Conservation (phyloP, 768 basidiomycete genomes). For the Leccinum olivaceopallidum region DNA sequence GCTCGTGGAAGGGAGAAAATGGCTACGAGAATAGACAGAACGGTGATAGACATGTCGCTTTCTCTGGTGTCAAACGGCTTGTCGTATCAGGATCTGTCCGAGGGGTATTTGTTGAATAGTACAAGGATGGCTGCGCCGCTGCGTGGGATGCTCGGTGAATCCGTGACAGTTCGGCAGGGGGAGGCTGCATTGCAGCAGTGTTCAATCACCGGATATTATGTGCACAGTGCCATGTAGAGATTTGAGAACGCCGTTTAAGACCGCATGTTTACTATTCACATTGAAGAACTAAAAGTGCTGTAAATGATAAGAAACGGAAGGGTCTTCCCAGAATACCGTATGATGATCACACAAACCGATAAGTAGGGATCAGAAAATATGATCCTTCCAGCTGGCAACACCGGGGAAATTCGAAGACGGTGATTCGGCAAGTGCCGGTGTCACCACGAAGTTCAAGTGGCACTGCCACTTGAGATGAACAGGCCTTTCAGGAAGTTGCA, state of each 20-base stretch:
- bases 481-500: too few relatives aligned
- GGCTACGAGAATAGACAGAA: slow-evolving; percentile 1
- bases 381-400: background rate
- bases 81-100: background rate
- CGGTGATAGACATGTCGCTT: slow-evolving; percentile 5
- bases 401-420: too few relatives aligned
- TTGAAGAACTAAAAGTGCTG: background rate
- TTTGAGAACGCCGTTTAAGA: background rate
- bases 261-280: background rate
- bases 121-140: background rate
- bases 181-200: slow-evolving; percentile 1
- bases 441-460: too few relatives aligned
- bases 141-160: background rate
- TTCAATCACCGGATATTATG: slow-evolving; percentile 4
- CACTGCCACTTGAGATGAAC: too few relatives aligned
- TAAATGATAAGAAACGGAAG: background rate
- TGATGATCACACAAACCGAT: too few relatives aligned
- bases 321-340: background rate
- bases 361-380: too few relatives aligned
- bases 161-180: background rate
- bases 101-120: background rate
- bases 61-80: background rate
- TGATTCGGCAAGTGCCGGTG: too few relatives aligned
- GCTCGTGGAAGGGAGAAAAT: slow-evolving; percentile 5
- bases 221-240: too few relatives aligned